A percentile compares a stretch with the other conserved stretches of the same genome.
Evolutionary conservation across 768 basidiomycete species (phyloP).

Genomic region (Auriscalpium microsporum): DNA sequence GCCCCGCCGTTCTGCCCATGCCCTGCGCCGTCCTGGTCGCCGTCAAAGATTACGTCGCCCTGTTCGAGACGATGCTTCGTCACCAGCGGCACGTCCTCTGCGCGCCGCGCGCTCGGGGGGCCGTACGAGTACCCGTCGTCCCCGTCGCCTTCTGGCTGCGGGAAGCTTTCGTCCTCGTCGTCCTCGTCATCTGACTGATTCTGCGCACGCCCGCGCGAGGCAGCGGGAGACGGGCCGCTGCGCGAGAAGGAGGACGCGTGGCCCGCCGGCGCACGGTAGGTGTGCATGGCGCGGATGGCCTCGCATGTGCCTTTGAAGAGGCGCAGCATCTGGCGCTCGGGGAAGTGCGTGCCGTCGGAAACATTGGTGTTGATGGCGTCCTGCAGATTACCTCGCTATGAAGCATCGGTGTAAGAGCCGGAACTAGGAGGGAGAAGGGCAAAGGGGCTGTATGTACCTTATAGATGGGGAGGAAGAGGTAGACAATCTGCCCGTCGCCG

Average conservation of each 20-base stretch:
- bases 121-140: slow-evolving; percentile 73
- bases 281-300: slow-evolving; percentile 92
- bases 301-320: slow-evolving; percentile 93
- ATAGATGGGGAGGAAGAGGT: slow-evolving; percentile 92
- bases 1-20: slow-evolving; percentile 33
- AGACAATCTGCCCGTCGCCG: slow-evolving; percentile 91
- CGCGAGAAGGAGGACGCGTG: slow-evolving; percentile 19
- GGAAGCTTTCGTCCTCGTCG: slow-evolving; percentile 64
- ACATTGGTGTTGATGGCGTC: slow-evolving; percentile 85
- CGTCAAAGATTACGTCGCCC: slow-evolving; percentile 66
- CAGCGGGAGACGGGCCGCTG: slow-evolving; percentile 9
- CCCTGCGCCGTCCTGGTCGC: slow-evolving; percentile 59
- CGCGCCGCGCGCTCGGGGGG: slow-evolving; percentile 18
- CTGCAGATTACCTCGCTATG: slow-evolving; percentile 86
- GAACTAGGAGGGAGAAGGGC: not conserved
- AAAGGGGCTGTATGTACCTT: slow-evolving; percentile 41
- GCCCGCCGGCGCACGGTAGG: slow-evolving; percentile 50
- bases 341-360: slow-evolving; percentile 72
- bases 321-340: slow-evolving; percentile 81
- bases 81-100: slow-evolving; percentile 44
- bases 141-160: slow-evolving; percentile 66
- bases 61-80: slow-evolving; percentile 43
- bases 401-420: slow-evolving; percentile 9
- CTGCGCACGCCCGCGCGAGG: not conserved
- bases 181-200: slow-evolving; percentile 27